These are phyloP conservation scores for Apiospora rasikravindrae DNA, from an alignment of 2,329 filamentous ascomycete genomes.

Conservation along the genomic window DNA sequence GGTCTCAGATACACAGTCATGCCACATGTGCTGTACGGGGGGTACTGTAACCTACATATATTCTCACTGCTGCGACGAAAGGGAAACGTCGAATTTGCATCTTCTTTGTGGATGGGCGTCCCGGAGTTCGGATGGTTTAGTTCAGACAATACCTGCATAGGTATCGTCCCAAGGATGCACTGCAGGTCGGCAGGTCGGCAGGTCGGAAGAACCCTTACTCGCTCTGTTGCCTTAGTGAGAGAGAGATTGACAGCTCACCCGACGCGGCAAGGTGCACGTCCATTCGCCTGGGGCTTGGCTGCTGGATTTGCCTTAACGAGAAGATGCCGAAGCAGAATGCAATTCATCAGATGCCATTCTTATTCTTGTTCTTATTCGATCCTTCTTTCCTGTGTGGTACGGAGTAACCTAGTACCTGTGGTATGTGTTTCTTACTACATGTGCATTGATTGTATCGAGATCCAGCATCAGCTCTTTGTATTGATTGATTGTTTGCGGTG, in stretches of 20 bases:
- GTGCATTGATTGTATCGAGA: not conserved
- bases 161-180: not conserved
- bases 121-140: not conserved
- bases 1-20: not conserved
- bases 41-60: not conserved
- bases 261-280: too few relatives aligned
- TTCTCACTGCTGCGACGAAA: not conserved
- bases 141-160: not conserved
- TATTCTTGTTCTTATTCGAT: too few relatives aligned
- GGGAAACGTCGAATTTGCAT: not conserved
- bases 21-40: too few relatives aligned
- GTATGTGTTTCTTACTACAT: not conserved
- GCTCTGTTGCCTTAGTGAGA: not conserved
- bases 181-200: not conserved
- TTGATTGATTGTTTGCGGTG: not conserved
- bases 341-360: too few relatives aligned
- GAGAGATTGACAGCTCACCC: not conserved
- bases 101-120: not conserved
- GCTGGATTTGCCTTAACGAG: not conserved
- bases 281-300: not conserved
- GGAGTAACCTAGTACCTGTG: too few relatives aligned
- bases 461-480: not conserved
- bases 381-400: too few relatives aligned
- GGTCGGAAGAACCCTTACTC: not conserved
- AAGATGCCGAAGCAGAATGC: too few relatives aligned